Percentiles rank a stretch among this genome's conserved stretches.
Conservation (phyloP, 1,284 basidiomycete species). For the Malassezia globosa region DNA sequence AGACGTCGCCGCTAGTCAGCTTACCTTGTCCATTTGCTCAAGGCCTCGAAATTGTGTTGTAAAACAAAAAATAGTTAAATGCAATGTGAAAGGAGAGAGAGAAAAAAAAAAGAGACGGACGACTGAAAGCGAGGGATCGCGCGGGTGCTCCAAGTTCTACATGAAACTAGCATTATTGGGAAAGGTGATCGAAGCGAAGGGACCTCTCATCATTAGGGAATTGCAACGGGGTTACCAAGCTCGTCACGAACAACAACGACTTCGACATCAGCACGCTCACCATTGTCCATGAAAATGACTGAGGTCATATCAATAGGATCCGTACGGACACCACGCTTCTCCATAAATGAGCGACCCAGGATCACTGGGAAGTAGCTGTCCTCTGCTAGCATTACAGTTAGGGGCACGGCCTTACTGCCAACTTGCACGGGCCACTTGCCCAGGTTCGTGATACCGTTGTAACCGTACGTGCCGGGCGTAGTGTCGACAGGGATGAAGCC, state of each 20-base stretch:
- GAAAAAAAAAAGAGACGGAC: too few relatives aligned
- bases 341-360: slow-evolving; percentile 83
- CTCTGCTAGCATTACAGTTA: slow-evolving; percentile 62
- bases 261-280: slow-evolving; percentile 57
- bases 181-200: not conserved
- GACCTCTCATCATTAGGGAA: slow-evolving; percentile 26
- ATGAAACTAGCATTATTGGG: not conserved
- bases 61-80: too few relatives aligned
- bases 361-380: slow-evolving; percentile 95
- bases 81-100: too few relatives aligned
- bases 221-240: slow-evolving; percentile 43
- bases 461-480: slow-evolving; percentile 58
- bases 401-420: slow-evolving; percentile 50
- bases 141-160: too few relatives aligned
- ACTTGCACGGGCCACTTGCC: slow-evolving; percentile 50
- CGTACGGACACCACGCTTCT: slow-evolving; percentile 65
- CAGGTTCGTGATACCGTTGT: slow-evolving; percentile 58
- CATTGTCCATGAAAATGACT: slow-evolving; percentile 82
- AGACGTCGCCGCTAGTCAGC: too few relatives aligned
- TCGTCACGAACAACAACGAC: slow-evolving; percentile 46
- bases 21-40: too few relatives aligned
- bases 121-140: too few relatives aligned
- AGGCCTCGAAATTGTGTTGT: too few relatives aligned
- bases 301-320: slow-evolving; percentile 60
- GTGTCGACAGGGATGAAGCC: slow-evolving; percentile 80